Evolutionary conservation across 2,329 filamentous ascomycete genomes (phyloP).

Genomic region (Eutypa lata): DNA sequence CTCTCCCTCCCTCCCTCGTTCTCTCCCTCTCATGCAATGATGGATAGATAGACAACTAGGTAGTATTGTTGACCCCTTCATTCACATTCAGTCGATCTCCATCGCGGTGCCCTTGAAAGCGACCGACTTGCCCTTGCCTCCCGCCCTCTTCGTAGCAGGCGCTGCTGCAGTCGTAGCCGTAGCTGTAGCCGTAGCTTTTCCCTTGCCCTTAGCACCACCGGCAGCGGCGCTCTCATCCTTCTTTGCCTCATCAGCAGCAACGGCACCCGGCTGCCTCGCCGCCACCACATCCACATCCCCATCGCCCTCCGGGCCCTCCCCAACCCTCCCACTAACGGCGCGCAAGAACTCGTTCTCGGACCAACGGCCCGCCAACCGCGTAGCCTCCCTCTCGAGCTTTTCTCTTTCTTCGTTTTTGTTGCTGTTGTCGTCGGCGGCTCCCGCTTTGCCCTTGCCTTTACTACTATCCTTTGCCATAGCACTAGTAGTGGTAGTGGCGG

Average conservation of each 20-base stretch:
- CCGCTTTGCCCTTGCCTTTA: constrained; percentile 2
- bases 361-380: constrained; percentile 24
- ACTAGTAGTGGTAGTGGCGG: neutral
- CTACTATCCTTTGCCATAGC: neutral
- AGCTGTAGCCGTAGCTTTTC: constrained; percentile 14
- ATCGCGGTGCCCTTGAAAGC: constrained; percentile 20
- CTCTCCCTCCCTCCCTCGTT: too few relatives aligned
- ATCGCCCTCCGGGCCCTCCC: constrained; percentile 21
- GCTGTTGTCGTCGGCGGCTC: too few relatives aligned
- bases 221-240: constrained; percentile 11
- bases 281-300: constrained; percentile 11
- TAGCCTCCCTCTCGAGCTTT: constrained; percentile 10
- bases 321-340: constrained; percentile 26
- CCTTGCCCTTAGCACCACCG: constrained; percentile 21
- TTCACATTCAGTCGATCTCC: constrained; percentile 11
- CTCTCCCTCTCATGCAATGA: too few relatives aligned
- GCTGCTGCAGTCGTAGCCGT: constrained; percentile 6
- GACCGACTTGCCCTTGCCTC: constrained; percentile 25
- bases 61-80: too few relatives aligned
- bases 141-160: constrained; percentile 8
- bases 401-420: too few relatives aligned
- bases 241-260: constrained; percentile 23
- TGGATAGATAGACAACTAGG: too few relatives aligned
- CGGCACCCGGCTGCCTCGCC: too few relatives aligned
- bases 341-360: constrained; percentile 27